Evolutionary conservation across 2,329 filamentous ascomycete species (phyloP).

Genomic region (Phialophora macrospora): DNA sequence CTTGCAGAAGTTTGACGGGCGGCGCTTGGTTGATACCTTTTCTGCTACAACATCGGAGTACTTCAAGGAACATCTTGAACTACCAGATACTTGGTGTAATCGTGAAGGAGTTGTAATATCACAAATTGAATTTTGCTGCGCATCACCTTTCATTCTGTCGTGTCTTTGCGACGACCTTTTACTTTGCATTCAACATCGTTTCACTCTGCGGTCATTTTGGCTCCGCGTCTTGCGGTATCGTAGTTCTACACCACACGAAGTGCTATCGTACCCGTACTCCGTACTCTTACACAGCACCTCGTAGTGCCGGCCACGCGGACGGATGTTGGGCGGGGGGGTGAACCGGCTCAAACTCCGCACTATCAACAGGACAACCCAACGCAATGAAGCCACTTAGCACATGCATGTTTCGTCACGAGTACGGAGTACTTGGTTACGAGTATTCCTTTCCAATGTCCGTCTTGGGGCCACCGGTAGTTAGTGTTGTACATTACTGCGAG

Average conservation of each 20-base stretch:
- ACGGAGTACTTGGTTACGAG: not conserved
- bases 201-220: not conserved
- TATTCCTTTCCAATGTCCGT: too few relatives aligned
- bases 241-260: too few relatives aligned
- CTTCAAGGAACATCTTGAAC: not conserved
- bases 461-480: too few relatives aligned
- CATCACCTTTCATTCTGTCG: not conserved
- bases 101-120: constrained; percentile 13
- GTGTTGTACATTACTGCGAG: too few relatives aligned
- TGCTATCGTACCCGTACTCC: too few relatives aligned
- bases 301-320: not conserved
- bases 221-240: not conserved
- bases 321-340: not conserved
- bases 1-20: constrained; percentile 5
- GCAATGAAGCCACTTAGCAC: not conserved
- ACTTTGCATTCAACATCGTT: not conserved
- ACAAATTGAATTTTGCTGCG: not conserved
- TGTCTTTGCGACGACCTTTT: not conserved
- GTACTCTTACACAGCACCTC: too few relatives aligned
- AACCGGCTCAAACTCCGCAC: not conserved
- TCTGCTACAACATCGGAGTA: not conserved
- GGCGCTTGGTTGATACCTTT: not conserved
- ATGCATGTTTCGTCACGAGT: not conserved
- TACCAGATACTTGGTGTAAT: constrained; percentile 9
- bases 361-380: too few relatives aligned